Conservation (phyloP, 352 stramenopile genomes). For the Phytophthora sansomeana region DNA sequence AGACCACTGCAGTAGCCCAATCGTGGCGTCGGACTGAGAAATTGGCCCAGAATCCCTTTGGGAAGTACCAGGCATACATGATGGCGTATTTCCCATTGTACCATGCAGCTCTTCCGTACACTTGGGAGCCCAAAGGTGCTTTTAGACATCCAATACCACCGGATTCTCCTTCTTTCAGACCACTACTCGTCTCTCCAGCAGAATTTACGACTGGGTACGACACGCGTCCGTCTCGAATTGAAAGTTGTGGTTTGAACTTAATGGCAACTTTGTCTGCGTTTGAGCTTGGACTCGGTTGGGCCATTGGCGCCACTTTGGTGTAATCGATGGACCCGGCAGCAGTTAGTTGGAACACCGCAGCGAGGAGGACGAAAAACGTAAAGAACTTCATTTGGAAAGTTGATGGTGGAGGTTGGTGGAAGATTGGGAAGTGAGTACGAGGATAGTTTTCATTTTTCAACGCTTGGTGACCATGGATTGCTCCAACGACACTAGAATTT, state of each 20-base stretch:
- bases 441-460: neutral
- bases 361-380: neutral
- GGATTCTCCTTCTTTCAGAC: constrained; percentile 6
- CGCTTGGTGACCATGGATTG: neutral
- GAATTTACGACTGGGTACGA: constrained; percentile 21
- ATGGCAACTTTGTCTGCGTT: constrained; percentile 11
- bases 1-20: constrained; percentile 25
- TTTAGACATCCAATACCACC: constrained; percentile 1
- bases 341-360: neutral
- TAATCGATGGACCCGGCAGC: constrained; percentile 13
- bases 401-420: neutral
- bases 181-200: constrained; percentile 12
- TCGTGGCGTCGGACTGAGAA: constrained; percentile 16
- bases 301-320: constrained; percentile 14
- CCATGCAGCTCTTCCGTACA: constrained; percentile 21
- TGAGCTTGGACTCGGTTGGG: constrained; percentile 8
- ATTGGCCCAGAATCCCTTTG: constrained; percentile 20
- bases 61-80: constrained; percentile 31
- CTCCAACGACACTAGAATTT: neutral
- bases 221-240: constrained; percentile 8
- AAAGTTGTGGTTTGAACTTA: constrained; percentile 24
- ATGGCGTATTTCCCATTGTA: constrained; percentile 25
- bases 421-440: constrained; percentile 4
- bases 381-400: constrained; percentile 7
- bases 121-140: constrained; percentile 19